Conservation (phyloP, 1,139 yeast species). For the Arxiozyma bovina region DNA sequence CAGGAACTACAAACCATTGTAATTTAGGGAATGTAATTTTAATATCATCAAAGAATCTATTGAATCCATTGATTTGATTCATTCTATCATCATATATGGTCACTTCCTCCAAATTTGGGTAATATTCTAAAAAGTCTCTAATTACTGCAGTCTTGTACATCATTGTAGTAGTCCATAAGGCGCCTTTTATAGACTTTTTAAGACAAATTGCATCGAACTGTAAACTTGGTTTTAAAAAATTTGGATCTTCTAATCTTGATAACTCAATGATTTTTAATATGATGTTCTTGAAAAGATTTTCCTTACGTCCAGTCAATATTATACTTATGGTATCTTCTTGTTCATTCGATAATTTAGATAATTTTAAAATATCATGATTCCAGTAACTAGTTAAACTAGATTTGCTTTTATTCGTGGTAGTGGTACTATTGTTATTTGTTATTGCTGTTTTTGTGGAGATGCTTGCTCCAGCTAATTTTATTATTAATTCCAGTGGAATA, state of each 20-base stretch:
- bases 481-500: conserved; percentile 29
- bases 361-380: conserved; percentile 35
- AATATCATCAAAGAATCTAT: conserved; percentile 23
- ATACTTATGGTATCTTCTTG: conserved; percentile 33
- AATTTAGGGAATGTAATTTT: conserved; percentile 3
- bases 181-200: conserved; percentile 24
- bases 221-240: conserved; percentile 7
- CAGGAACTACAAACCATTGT: conserved; percentile 19
- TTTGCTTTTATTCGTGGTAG: neutral
- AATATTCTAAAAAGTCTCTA: conserved; percentile 30
- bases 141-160: conserved; percentile 34
- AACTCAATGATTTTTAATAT: neutral
- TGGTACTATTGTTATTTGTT: no score
- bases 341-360: conserved; percentile 30
- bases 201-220: conserved; percentile 35
- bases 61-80: conserved; percentile 33
- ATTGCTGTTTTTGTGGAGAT: neutral
- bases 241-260: neutral
- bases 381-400: conserved; percentile 30
- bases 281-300: conserved; percentile 9
- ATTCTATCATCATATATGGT: conserved; percentile 38
- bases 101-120: conserved; percentile 27
- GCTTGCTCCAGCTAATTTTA: conserved; percentile 14
- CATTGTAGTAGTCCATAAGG: conserved; percentile 23
- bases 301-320: conserved; percentile 37